Evolutionary conservation across 257 asterid genomes (phyloP).

Genomic region (Solanum chilense): DNA sequence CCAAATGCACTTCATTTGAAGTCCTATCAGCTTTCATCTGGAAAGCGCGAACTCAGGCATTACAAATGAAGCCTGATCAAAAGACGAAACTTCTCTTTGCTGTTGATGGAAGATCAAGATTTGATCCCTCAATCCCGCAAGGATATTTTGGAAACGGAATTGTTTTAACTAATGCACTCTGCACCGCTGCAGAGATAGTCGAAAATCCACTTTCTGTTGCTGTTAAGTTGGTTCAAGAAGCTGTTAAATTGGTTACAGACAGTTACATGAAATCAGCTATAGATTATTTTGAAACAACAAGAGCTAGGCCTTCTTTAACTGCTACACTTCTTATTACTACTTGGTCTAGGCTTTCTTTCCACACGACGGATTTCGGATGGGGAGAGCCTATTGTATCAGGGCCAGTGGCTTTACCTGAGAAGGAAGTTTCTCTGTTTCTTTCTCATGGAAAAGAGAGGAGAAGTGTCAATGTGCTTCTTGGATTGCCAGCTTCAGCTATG

Average conservation of each 20-base stretch:
- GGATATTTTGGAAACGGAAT: conserved; percentile 80
- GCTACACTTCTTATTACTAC: conserved; percentile 72
- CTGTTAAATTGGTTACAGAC: conserved; percentile 58
- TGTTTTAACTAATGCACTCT: conserved; percentile 56
- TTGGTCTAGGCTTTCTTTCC: conserved; percentile 75
- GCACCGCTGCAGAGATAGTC: conserved; percentile 46
- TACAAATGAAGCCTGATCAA: conserved; percentile 57
- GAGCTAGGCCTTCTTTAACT: conserved; percentile 66
- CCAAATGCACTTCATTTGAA: conserved; percentile 73
- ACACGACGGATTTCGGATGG: conserved; percentile 78
- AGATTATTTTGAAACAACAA: conserved; percentile 69
- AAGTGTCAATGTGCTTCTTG: conserved; percentile 69
- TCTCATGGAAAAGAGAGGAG: conserved; percentile 72
- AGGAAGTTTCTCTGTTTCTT: conserved; percentile 69
- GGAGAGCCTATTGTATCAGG: conserved; percentile 68
- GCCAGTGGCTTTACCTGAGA: conserved; percentile 71
- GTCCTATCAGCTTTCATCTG: conserved; percentile 77
- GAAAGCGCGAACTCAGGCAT: conserved; percentile 60
- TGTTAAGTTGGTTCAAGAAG: conserved; percentile 54
- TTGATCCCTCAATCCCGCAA: conserved; percentile 59
- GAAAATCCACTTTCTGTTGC: conserved; percentile 43
- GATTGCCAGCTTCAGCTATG: conserved; percentile 86
- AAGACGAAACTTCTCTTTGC: conserved; percentile 76
- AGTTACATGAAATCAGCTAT: conserved; percentile 73
- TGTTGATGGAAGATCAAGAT: conserved; percentile 69